Evolutionary conservation across 768 basidiomycete genomes (phyloP), one percentile per base, ranked within the genome.

Genomic region (Mycena indigotica): DNA sequence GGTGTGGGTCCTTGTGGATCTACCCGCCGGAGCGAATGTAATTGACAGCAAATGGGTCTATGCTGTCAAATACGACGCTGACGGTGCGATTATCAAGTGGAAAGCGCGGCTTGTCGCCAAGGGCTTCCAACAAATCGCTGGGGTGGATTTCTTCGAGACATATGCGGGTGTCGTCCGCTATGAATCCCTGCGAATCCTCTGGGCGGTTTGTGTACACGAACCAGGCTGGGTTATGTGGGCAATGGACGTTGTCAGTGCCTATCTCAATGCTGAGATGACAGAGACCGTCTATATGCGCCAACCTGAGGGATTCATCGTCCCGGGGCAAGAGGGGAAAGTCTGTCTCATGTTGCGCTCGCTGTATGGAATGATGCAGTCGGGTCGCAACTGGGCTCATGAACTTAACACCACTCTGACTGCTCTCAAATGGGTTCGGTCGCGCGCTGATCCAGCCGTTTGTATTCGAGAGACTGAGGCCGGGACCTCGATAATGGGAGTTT

Each of bases 201-300:
- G 74, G n/a, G 66, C 71, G 2, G 26, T 73, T 72, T 6, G 71
- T 70, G 2, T 5, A 13, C 0, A 28, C 61, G 13, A 59, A 66
- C 51, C 67, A 68, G 60, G 66, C 68, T 19, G 28, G 76, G 10
- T 56, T 13, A 54, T 73, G 1, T 62, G 69, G 4, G 73, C 45
- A n/a, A 61, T 73, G 19, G 72, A 77, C 58, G 66, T 76, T 30
- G 69, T 70, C 13, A 61, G 60, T 0, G 74, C 71, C 0, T 78
- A 69, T 62, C 69, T 78, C 2, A 71, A 56, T 16, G 28, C 28
- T 19, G 62, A 70, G 0, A 66, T 75, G 19, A 67, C 67, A 23
- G 58, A 64, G 38, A 41, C 50, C 1, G 72, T 78, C 48, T 79
- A 72, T 60, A 75, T 79, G 72, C 50, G 66, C 23, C 62, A 69